Evolutionary conservation across 2,329 filamentous ascomycete species (phyloP), one percentile per base, ranked within the genome.

Genomic region (Sarocladium oryzae): DNA sequence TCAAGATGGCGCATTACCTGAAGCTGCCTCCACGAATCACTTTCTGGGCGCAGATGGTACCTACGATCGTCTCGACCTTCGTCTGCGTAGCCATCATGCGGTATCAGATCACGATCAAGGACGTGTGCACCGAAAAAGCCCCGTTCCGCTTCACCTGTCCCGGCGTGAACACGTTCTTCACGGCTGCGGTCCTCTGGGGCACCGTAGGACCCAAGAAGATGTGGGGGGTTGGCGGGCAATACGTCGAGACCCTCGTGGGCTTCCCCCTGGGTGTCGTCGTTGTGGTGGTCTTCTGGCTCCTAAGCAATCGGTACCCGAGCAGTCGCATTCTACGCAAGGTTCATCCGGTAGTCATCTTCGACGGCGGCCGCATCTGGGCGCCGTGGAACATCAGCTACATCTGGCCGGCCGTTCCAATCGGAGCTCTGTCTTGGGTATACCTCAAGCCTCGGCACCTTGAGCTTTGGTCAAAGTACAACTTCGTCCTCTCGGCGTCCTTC

Each of bases 1-100:
- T 74, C 30, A 76, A 76, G 61, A 69, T 76, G 11, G 73, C 72
- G 8, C 73, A 76, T 55, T 82, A 82, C 61, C 72, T 79, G 65
- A 82, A 82, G 66, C 80, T 84, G 16, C 79, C 81, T 4, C 81
- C 81, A 0, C 73, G 76, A 11, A 73, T 81, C 26, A 78, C 79
- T 3, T 84, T 84, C 56, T 64, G 69, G 20, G 79, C 78, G 1
- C 80, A 84, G 62, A 77, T 83, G 59, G 66, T 77, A 10, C 78
- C 79, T 30, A 83, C 77, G 2, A 66, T 82, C 18, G 63, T 79
- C 20, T 76, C 74, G 45, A 77, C 73, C 1, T 66, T 79, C 38
- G 70, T 78, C 38, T 75, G 72, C 54, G 71, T 73, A 2, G 74
- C 70, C 11, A 71, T 78, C 1, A 61, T 74, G 46, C 71, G 72